Percentiles rank a stretch among this genome's conserved stretches.
These are phyloP conservation scores for Coelastrella sp. DNA, from an alignment of 139 green algal species.

Conservation along the genomic window DNA sequence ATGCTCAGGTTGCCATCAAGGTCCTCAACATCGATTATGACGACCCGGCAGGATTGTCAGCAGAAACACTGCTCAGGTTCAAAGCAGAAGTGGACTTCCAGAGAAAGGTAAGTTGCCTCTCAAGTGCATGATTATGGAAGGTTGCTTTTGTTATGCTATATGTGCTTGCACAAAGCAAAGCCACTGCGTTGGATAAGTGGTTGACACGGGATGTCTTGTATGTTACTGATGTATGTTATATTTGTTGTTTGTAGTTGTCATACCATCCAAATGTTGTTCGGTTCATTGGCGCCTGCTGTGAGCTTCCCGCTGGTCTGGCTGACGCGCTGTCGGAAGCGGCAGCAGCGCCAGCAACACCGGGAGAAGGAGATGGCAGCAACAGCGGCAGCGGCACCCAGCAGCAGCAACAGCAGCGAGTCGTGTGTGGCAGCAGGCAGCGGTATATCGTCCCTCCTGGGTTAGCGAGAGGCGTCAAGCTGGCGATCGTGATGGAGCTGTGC, in stretches of 20 bases:
- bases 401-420: no score
- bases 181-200: no score
- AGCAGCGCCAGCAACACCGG: background rate
- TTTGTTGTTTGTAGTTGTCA: constrained; percentile 45
- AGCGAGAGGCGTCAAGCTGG: constrained; percentile 42
- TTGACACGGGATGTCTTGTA: background rate
- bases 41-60: constrained; percentile 30
- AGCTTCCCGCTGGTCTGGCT: constrained; percentile 37
- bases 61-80: constrained; percentile 51
- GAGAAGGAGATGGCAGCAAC: background rate
- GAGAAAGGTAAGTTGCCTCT: constrained; percentile 32
- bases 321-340: constrained; percentile 4
- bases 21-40: constrained; percentile 53
- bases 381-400: constrained; percentile 2
- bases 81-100: constrained; percentile 75
- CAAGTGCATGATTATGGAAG: background rate
- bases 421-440: no score
- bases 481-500: constrained; percentile 68
- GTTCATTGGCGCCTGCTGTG: constrained; percentile 63
- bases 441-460: constrained; percentile 33
- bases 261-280: constrained; percentile 72
- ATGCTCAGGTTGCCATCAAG: constrained; percentile 73
- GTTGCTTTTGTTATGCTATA: background rate
- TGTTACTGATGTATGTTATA: background rate
- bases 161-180: no score